These are phyloP conservation scores for Corymbia maculata DNA, from an alignment of 345 rosid genomes.

Conservation along the genomic window DNA sequence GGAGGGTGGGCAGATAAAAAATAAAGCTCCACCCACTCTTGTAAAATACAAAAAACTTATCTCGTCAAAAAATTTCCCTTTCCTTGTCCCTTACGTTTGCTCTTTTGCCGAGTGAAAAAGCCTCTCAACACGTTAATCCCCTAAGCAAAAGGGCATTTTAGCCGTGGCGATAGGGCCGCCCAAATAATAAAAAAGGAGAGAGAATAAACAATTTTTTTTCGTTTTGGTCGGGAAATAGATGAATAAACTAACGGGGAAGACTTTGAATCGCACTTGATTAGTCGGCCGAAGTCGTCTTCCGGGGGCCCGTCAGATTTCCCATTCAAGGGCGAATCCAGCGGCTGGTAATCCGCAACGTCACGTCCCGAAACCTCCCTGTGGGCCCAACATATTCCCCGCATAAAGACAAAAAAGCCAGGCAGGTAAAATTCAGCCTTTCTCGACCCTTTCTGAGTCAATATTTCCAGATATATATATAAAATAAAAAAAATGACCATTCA, in stretches of 20 bases:
- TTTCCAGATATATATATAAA: neutral
- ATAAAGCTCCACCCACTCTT: neutral
- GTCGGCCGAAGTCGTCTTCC: neutral
- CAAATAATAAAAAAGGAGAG: neutral
- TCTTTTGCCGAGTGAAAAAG: neutral
- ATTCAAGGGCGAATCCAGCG: rapidly evolving
- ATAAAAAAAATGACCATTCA: neutral
- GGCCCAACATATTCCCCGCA: neutral
- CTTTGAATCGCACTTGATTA: neutral
- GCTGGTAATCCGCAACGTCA: neutral
- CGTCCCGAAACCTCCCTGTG: neutral
- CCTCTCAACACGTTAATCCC: neutral
- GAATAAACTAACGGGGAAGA: neutral
- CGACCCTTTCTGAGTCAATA: neutral
- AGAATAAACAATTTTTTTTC: too few species aligned
- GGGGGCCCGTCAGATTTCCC: neutral
- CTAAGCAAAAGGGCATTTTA: neutral
- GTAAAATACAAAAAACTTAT: neutral
- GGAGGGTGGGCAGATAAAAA: too few species aligned
- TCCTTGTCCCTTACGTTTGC: neutral
- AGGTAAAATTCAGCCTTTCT: neutral
- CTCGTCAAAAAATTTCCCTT: neutral
- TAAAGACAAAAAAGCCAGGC: neutral
- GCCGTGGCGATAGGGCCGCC: neutral
- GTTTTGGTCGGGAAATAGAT: too few species aligned